Conservation (phyloP, 2,329 filamentous ascomycete genomes). For the Aspergillus ochraceoroseus region DNA sequence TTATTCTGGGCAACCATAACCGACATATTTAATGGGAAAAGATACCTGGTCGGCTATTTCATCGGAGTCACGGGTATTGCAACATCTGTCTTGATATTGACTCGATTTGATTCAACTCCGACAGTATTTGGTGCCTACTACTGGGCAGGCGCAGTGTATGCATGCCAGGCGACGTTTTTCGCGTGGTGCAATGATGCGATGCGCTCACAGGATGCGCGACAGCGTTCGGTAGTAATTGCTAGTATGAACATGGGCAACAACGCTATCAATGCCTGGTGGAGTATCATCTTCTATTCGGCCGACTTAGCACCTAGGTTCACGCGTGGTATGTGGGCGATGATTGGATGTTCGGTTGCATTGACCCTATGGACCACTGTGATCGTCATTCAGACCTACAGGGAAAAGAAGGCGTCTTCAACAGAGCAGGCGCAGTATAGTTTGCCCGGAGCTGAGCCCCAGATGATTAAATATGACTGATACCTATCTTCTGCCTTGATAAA, state of each 20-base stretch:
- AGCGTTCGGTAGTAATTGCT: slow-evolving; percentile 63
- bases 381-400: slow-evolving; percentile 3
- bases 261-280: slow-evolving; percentile 69
- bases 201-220: slow-evolving; percentile 58
- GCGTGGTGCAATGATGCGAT: slow-evolving; percentile 71
- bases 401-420: too few species aligned
- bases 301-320: slow-evolving; percentile 62
- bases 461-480: background rate
- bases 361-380: slow-evolving; percentile 18
- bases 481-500: too few species aligned
- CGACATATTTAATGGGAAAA: slow-evolving; percentile 54
- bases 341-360: slow-evolving; percentile 21
- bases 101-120: slow-evolving; percentile 49
- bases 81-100: slow-evolving; percentile 59
- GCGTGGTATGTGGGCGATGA: slow-evolving; percentile 42
- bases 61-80: slow-evolving; percentile 61
- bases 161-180: slow-evolving; percentile 69
- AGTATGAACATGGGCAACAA: slow-evolving; percentile 68
- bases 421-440: too few species aligned
- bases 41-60: slow-evolving; percentile 63
- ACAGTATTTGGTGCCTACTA: slow-evolving; percentile 64
- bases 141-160: slow-evolving; percentile 65
- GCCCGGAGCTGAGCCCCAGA: background rate
- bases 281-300: slow-evolving; percentile 64
- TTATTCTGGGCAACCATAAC: slow-evolving; percentile 66